phyloP scores from a whole-genome alignment of 768 basidiomycete species.

The Naganishia onofrii region DNA sequence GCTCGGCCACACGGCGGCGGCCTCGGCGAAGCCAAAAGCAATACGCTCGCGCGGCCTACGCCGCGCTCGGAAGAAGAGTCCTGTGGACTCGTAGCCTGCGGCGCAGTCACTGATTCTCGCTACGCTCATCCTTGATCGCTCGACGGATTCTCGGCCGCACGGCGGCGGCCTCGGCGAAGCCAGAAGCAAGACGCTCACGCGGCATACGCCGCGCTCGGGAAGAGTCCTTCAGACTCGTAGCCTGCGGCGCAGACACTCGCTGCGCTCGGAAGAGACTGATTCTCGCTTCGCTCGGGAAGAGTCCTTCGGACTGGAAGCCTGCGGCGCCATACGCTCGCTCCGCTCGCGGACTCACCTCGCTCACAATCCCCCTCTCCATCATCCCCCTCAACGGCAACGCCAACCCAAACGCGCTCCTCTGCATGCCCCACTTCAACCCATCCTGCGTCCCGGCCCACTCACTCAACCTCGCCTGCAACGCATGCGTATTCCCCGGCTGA shows the following conservation, averaged over 20 bases:
- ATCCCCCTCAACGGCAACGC: slow-evolving; percentile 82
- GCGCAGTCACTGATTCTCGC: no score
- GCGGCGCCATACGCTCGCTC: no score
- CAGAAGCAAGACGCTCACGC: no score
- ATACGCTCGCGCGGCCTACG: background rate
- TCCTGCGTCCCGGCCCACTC: slow-evolving; percentile 96
- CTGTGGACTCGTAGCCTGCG: no score
- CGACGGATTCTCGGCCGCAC: no score
- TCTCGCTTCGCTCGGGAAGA: background rate
- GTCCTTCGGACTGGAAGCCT: no score
- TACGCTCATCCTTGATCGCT: no score
- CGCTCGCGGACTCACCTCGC: slow-evolving; percentile 61
- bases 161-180: no score
- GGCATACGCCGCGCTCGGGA: no score
- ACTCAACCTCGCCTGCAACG: slow-evolving; percentile 69
- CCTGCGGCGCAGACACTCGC: background rate
- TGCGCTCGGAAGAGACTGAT: background rate
- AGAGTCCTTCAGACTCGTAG: background rate
- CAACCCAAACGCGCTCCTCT: slow-evolving; percentile 78
- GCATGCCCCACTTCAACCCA: slow-evolving; percentile 75
- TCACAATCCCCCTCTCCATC: slow-evolving; percentile 90
- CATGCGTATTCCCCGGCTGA: slow-evolving; percentile 56
- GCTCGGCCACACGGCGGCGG: no score
- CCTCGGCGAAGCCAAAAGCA: background rate
- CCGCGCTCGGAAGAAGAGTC: background rate